These are phyloP conservation scores for Talaromyces liani DNA, from an alignment of 495 filamentous ascomycete species.

Conservation along the genomic window DNA sequence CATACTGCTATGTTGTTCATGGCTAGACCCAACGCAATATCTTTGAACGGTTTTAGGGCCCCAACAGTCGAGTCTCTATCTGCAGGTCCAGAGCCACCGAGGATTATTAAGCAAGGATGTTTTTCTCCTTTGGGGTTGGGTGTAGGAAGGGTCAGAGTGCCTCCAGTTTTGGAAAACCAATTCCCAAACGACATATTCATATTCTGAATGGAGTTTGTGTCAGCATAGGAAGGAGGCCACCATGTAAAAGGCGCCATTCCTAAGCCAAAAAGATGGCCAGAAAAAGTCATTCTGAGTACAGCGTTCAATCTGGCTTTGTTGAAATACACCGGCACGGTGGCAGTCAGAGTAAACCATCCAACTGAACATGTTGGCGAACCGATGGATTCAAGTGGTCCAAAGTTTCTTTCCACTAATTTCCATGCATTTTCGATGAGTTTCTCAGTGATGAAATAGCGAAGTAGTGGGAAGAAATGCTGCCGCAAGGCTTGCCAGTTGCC, in stretches of 20 bases:
- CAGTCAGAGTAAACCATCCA: background rate
- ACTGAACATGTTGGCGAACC: background rate
- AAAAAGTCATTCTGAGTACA: background rate
- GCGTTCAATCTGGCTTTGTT: background rate
- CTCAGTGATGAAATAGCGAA: background rate
- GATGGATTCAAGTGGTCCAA: background rate
- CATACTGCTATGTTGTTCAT: slow-evolving; percentile 7
- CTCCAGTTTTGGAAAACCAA: background rate
- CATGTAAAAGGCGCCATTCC: background rate
- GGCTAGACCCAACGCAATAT: slow-evolving; percentile 12
- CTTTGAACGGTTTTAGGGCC: slow-evolving; percentile 5
- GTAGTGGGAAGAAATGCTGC: background rate
- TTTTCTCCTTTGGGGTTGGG: background rate
- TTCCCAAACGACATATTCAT: background rate
- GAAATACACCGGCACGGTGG: background rate
- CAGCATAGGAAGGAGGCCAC: background rate
- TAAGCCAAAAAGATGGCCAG: background rate
- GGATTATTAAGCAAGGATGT: background rate
- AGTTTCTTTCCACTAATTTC: background rate
- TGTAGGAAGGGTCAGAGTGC: background rate
- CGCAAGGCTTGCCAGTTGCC: background rate
- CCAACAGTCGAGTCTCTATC: background rate
- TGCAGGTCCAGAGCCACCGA: background rate
- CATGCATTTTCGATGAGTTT: background rate
- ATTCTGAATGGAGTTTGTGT: background rate